Percentiles rank a stretch among this genome's conserved stretches.
Evolutionary conservation across 2,329 filamentous ascomycete species (phyloP).

Genomic region (Botrytis pseudocinerea): DNA sequence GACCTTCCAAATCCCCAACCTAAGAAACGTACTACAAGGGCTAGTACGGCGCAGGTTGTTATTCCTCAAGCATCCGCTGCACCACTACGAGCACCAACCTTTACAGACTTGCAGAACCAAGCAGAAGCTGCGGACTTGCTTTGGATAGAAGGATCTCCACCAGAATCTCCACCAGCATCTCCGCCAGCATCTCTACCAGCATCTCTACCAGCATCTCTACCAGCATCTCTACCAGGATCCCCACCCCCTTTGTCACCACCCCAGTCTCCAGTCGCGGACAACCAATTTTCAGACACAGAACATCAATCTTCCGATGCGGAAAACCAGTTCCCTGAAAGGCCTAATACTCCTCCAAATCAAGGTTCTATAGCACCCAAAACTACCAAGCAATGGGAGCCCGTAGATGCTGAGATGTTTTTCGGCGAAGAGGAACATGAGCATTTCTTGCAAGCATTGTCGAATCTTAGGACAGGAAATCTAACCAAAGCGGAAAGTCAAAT

Average conservation of each 20-base stretch:
- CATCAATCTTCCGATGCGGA: constrained; percentile 79
- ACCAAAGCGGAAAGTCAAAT: constrained; percentile 79
- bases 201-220: constrained; percentile 1
- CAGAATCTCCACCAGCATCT: constrained; percentile 5
- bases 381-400: constrained; percentile 65
- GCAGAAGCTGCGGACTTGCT: constrained; percentile 10
- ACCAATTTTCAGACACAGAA: constrained; percentile 64
- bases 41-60: constrained; percentile 50
- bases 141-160: constrained; percentile 17
- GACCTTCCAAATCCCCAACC: constrained; percentile 42
- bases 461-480: constrained; percentile 58
- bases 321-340: constrained; percentile 57
- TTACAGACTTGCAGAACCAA: constrained; percentile 48
- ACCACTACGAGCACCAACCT: constrained; percentile 47
- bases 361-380: constrained; percentile 59
- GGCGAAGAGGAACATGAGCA: constrained; percentile 41
- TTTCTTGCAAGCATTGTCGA: constrained; percentile 47
- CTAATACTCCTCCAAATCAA: constrained; percentile 53
- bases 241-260: constrained; percentile 41
- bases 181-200: background rate
- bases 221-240: constrained; percentile 3
- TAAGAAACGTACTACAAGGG: constrained; percentile 42
- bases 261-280: constrained; percentile 52
- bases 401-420: constrained; percentile 75
- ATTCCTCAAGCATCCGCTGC: constrained; percentile 49